Base-by-base conservation (phyloP, 345 rosid species). In the Aethionema arabicum region DNA sequence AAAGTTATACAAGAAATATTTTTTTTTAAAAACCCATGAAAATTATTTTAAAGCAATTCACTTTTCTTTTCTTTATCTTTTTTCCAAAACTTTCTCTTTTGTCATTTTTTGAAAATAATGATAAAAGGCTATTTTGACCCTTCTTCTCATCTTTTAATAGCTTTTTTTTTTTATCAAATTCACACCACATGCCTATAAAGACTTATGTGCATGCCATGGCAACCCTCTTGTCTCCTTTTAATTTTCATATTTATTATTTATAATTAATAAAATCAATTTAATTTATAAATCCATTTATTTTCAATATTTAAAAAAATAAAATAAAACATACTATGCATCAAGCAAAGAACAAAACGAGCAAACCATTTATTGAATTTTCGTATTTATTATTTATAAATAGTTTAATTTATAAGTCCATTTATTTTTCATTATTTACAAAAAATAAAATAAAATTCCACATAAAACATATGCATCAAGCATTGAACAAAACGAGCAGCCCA, bases 101-200 rank as follows among this genome's bases (percentile, higher is more conserved):
- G 65, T 44, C 50, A 52, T 64, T 15, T 64, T 15, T 58, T 65
- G 27, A 65, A 42, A 54, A 45, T 39, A 43, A 63, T 72, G 68
- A 44, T 56, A 50, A 56, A 73, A 69, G 65, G 80, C 61, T 73
- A 73, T 52, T 74, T 85, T 81, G 79, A 77, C 77, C 66, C 68
- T 71, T 61, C 58, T 51, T 21, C 73, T 69, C 75, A 72, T 59
- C 70, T 59, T 65, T 75, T 72, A 69, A 73, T 55, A 65, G 35
- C 62, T 63, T n/a, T n/a, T n/a, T n/a, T n/a, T n/a, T n/a, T n/a
- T 73, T 77, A 73, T 60, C 73, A 66, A 32, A 52, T 27, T 55
- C 53, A 56, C 58, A 72, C 70, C 61, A 77, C 72, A 64, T 74
- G 78, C 70, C 66, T 66, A 76, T 72, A 67, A 50, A 72, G 56